These are phyloP conservation scores for Hypoxylon subgilvum DNA, from an alignment of 495 filamentous ascomycete species.

Conservation along the genomic window DNA sequence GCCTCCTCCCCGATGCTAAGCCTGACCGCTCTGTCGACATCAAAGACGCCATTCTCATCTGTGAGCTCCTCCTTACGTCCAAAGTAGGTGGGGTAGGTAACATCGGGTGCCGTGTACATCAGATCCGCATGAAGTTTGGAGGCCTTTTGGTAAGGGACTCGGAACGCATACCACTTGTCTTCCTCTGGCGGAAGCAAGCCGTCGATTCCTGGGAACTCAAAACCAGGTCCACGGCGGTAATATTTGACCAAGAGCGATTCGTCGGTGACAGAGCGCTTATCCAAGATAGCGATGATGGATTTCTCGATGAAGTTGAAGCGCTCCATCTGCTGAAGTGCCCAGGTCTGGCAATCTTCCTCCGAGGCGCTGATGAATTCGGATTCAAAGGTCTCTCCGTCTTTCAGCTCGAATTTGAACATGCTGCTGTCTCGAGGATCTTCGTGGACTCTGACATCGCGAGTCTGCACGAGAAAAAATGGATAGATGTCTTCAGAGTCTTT, in stretches of 20 bases:
- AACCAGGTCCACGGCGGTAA: neutral
- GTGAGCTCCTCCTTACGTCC: constrained; percentile 6
- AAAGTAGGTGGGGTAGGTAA: constrained; percentile 4
- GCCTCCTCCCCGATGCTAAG: neutral
- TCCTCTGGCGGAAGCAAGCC: neutral
- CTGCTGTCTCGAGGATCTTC: neutral
- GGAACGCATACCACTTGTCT: constrained; percentile 7
- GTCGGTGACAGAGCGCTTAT: neutral
- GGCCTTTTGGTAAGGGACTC: neutral
- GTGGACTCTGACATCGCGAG: neutral
- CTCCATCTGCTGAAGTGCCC: neutral
- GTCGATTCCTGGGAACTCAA: neutral
- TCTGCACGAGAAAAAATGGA: neutral
- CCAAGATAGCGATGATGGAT: constrained; percentile 5
- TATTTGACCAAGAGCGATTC: constrained; percentile 2
- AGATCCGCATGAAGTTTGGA: neutral
- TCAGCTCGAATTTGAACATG: neutral
- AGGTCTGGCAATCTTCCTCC: constrained; percentile 5
- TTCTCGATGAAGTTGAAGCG: constrained; percentile 1
- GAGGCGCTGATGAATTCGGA: constrained; percentile 10
- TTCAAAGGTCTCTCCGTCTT: neutral
- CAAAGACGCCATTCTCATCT: constrained; percentile 11
- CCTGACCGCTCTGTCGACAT: neutral
- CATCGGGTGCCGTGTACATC: neutral
- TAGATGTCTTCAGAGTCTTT: neutral